Evolutionary conservation across 164 flowering plant species (phyloP).

Genomic region (Berberis thunbergii): DNA sequence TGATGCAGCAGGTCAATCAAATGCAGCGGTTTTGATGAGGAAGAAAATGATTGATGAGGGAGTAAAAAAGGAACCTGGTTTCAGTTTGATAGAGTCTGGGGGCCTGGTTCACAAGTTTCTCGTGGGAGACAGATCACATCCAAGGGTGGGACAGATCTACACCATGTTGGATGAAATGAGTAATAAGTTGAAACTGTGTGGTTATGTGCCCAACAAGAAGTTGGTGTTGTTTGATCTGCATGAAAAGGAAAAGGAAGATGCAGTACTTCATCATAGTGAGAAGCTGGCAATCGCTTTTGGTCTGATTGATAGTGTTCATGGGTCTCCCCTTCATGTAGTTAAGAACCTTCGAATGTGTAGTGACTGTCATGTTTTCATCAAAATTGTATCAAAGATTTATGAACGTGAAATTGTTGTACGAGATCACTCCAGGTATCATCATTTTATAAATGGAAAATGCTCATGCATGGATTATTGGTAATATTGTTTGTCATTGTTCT

Average conservation of each 20-base stretch:
- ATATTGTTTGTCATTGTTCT: background rate
- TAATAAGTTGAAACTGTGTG: slow-evolving; percentile 4
- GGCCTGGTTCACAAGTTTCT: slow-evolving; percentile 12
- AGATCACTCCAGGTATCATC: slow-evolving; percentile 13
- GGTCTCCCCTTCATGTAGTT: slow-evolving; percentile 9
- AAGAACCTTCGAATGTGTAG: slow-evolving; percentile 15
- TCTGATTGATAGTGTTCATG: slow-evolving; percentile 7
- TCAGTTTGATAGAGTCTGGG: slow-evolving; percentile 12
- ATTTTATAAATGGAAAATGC: slow-evolving; percentile 10
- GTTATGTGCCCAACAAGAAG: slow-evolving; percentile 11
- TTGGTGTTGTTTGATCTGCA: slow-evolving; percentile 11
- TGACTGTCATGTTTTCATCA: slow-evolving; percentile 11
- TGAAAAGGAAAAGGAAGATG: slow-evolving; percentile 11
- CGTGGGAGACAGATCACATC: slow-evolving; percentile 14
- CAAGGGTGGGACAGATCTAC: slow-evolving; percentile 9
- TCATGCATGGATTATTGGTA: slow-evolving; percentile 16
- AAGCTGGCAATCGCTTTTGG: slow-evolving; percentile 14
- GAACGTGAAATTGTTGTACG: slow-evolving; percentile 12
- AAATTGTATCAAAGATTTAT: slow-evolving; percentile 9
- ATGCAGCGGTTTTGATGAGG: slow-evolving; percentile 8
- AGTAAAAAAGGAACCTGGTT: slow-evolving; percentile 15
- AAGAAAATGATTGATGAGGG: slow-evolving; percentile 11
- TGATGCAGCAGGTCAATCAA: slow-evolving; percentile 5
- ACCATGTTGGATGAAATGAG: slow-evolving; percentile 12
- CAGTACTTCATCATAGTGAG: slow-evolving; percentile 12